Conservation (phyloP, 768 basidiomycete species). For the Hygrophorus russula region DNA sequence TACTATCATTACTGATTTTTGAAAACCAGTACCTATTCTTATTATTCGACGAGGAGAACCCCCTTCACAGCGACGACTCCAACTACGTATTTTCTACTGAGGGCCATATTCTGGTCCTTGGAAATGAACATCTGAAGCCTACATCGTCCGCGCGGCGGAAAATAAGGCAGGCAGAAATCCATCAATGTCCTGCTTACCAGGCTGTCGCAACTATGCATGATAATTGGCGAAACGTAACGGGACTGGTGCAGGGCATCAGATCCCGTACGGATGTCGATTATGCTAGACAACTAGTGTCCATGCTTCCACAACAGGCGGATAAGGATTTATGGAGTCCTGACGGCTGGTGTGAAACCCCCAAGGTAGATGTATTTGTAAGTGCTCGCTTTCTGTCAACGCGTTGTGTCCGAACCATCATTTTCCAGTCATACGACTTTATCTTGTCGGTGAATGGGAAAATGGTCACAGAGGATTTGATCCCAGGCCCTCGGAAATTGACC, state of each 20-base stretch:
- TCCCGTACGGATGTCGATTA: slow-evolving; percentile 74
- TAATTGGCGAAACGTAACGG: slow-evolving; percentile 21
- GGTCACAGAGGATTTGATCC: slow-evolving; percentile 59
- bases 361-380: slow-evolving; percentile 58
- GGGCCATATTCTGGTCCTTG: slow-evolving; percentile 77
- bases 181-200: slow-evolving; percentile 67
- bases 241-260: slow-evolving; percentile 58
- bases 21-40: slow-evolving; percentile 74
- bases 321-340: slow-evolving; percentile 48
- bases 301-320: slow-evolving; percentile 36
- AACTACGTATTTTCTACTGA: slow-evolving; percentile 94
- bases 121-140: slow-evolving; percentile 39
- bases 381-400: neutral
- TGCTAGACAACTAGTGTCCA: slow-evolving; percentile 56
- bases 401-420: slow-evolving; percentile 3
- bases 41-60: slow-evolving; percentile 80
- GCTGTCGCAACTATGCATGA: slow-evolving; percentile 30
- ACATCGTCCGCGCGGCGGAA: slow-evolving; percentile 48
- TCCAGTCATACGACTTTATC: slow-evolving; percentile 77
- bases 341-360: slow-evolving; percentile 71
- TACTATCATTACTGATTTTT: neutral
- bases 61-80: slow-evolving; percentile 62
- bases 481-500: slow-evolving; percentile 53
- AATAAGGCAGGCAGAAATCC: slow-evolving; percentile 49
- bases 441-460: slow-evolving; percentile 47